Conservation (phyloP, 208 protist genomes). For the Acanthamoeba sp. region DNA sequence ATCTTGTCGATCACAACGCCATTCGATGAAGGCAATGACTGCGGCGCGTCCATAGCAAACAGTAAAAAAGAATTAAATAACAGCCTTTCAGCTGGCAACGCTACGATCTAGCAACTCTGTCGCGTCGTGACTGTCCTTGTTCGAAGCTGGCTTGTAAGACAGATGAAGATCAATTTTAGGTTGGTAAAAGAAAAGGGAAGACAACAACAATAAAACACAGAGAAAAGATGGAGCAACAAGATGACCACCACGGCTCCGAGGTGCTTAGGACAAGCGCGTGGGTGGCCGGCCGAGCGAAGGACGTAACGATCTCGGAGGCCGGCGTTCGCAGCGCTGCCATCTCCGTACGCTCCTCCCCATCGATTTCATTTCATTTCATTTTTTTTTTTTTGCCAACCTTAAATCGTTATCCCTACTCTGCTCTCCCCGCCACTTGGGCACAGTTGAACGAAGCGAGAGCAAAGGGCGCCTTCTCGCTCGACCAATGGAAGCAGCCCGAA, state of each 20-base stretch:
- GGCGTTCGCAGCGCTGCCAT: constrained; percentile 20
- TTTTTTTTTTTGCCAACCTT: not conserved
- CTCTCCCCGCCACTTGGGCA: not conserved
- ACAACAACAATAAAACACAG: not conserved
- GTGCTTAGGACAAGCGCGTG: constrained; percentile 33
- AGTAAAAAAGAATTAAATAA: too few relatives aligned
- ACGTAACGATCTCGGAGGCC: not conserved
- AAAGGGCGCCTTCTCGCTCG: constrained; percentile 54
- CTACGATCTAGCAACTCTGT: too few relatives aligned
- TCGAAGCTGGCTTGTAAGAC: too few relatives aligned
- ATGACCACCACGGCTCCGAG: not conserved
- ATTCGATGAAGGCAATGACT: too few relatives aligned
- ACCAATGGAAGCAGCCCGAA: constrained; percentile 46
- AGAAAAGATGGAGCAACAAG: not conserved
- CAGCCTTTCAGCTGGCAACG: too few relatives aligned
- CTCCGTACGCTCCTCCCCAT: not conserved
- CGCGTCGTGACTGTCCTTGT: too few relatives aligned
- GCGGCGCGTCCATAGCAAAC: too few relatives aligned
- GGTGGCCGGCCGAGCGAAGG: not conserved
- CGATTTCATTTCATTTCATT: not conserved
- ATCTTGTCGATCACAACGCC: too few relatives aligned
- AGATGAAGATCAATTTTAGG: too few relatives aligned
- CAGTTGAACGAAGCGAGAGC: constrained; percentile 11
- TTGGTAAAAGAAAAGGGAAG: not conserved
- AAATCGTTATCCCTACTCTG: not conserved